These are phyloP conservation scores for Trichosporon ovoides DNA, from an alignment of 1,284 basidiomycete genomes.

Conservation along the genomic window DNA sequence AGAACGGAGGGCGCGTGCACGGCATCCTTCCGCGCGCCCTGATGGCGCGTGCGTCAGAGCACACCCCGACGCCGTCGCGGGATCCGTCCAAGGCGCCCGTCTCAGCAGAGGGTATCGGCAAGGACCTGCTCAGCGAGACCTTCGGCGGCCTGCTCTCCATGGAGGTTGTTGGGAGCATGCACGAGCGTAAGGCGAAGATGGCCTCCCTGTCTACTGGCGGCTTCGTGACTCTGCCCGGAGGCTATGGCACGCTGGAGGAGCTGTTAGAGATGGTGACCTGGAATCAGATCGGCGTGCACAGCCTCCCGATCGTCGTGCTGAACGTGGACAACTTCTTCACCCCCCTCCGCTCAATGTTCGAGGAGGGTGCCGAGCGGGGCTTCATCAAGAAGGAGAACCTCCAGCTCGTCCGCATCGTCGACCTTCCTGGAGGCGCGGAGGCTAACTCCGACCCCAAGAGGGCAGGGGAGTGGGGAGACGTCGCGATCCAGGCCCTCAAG, in stretches of 20 bases:
- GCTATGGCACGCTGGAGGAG: slow-evolving; percentile 89
- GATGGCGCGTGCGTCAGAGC: slow-evolving; percentile 35
- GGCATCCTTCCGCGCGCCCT: slow-evolving; percentile 71
- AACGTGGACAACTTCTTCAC: slow-evolving; percentile 77
- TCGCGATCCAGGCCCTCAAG: slow-evolving; percentile 61
- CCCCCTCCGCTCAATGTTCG: slow-evolving; percentile 67
- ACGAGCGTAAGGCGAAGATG: slow-evolving; percentile 86
- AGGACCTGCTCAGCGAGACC: slow-evolving; percentile 49
- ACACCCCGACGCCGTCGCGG: slow-evolving; percentile 18
- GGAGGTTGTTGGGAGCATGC: slow-evolving; percentile 74
- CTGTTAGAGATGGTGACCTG: slow-evolving; percentile 87
- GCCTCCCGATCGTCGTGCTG: slow-evolving; percentile 68
- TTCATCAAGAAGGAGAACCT: slow-evolving; percentile 66
- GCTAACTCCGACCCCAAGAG: slow-evolving; percentile 56
- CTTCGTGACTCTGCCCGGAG: slow-evolving; percentile 83
- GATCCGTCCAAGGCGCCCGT: slow-evolving; percentile 10
- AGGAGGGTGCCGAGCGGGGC: slow-evolving; percentile 62
- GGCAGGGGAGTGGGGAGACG: slow-evolving; percentile 66
- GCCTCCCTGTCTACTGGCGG: slow-evolving; percentile 64
- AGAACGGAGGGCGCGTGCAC: slow-evolving; percentile 65
- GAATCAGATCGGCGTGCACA: slow-evolving; percentile 77
- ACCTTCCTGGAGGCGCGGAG: slow-evolving; percentile 58
- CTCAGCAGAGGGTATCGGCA: slow-evolving; percentile 38
- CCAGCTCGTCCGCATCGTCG: slow-evolving; percentile 62
- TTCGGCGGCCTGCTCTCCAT: slow-evolving; percentile 37